phyloP scores from a whole-genome alignment of 805 yeast species.

The Nakazawaea sp. region DNA sequence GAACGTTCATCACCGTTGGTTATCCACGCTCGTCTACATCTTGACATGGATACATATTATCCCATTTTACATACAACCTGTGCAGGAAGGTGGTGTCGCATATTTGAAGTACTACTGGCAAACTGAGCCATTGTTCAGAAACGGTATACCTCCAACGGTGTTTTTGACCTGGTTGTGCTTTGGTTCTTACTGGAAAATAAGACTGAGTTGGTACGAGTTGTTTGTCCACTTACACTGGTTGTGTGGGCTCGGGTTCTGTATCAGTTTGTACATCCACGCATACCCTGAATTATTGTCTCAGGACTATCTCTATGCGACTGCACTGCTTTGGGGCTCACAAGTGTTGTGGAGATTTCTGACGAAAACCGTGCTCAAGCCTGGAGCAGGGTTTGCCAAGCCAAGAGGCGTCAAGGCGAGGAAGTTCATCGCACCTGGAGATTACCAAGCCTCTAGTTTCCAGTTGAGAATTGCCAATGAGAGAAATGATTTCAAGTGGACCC shows the following conservation, averaged over 20 bases:
- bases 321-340: constrained; percentile 46
- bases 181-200: constrained; percentile 31
- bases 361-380: constrained; percentile 23
- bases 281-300: constrained; percentile 26
- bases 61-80: constrained; percentile 40
- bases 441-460: not conserved
- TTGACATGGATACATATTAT: constrained; percentile 42
- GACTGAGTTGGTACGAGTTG: constrained; percentile 36
- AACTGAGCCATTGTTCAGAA: constrained; percentile 19
- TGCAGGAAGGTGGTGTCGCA: constrained; percentile 41
- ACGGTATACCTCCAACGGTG: constrained; percentile 45
- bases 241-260: constrained; percentile 40
- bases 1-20: constrained; percentile 44
- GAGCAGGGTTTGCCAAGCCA: not conserved
- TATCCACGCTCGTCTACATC: constrained; percentile 33
- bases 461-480: not conserved
- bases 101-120: constrained; percentile 18
- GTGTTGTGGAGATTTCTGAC: constrained; percentile 36
- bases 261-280: constrained; percentile 39
- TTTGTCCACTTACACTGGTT: constrained; percentile 51
- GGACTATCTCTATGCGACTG: constrained; percentile 40
- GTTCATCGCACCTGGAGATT: not conserved
- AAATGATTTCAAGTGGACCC: not conserved
- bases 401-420: not conserved
- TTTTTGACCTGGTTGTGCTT: constrained; percentile 36